Evolutionary conservation across 176 grass and related monocot species (phyloP).

Genomic region (Cenchrus purpureus): DNA sequence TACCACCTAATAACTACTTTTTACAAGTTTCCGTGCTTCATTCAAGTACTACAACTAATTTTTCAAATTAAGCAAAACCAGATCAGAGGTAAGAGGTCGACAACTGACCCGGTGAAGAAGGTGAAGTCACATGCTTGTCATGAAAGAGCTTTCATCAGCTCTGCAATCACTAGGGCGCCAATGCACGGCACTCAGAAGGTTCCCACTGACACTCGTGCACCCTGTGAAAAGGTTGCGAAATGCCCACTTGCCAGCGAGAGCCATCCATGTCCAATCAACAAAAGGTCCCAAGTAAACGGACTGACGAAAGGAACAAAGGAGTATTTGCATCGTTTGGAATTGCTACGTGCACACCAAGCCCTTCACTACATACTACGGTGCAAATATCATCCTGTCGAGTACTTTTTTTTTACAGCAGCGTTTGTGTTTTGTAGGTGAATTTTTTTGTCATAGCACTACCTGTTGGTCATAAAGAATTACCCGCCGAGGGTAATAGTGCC

Average conservation of each 20-base stretch:
- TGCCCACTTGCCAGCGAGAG: conserved; percentile 14
- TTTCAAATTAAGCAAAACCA: not conserved
- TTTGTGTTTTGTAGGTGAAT: not conserved
- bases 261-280: conserved; percentile 30
- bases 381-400: not conserved
- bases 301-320: conserved; percentile 19
- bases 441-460: not conserved
- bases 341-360: not conserved
- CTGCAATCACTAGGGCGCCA: conserved; percentile 33
- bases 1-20: not conserved
- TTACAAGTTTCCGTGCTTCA: not conserved
- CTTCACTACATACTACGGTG: not conserved
- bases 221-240: conserved; percentile 29
- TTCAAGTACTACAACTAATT: not conserved
- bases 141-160: conserved; percentile 30
- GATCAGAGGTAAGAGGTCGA: not conserved
- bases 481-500: no score
- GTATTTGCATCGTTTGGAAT: not conserved
- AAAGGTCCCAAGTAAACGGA: conserved; percentile 20
- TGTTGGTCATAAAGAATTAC: not conserved
- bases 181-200: conserved; percentile 5
- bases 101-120: not conserved
- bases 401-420: not conserved
- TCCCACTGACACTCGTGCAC: not conserved
- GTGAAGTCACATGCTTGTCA: not conserved